Conservation (phyloP, 768 basidiomycete genomes). For the Infundibulicybe gibba region DNA sequence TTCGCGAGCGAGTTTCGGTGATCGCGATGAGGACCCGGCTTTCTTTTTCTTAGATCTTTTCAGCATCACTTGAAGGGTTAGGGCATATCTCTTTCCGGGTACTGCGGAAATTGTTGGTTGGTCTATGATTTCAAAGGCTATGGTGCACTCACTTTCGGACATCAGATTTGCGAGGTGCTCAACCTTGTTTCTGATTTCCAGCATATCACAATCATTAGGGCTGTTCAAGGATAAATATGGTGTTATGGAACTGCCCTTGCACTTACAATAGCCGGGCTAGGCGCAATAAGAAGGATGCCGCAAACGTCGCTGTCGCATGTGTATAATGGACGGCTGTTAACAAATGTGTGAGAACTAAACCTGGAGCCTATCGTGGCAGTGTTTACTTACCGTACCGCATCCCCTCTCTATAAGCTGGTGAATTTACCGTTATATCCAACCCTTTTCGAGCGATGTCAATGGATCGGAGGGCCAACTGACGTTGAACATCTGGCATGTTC, state of each 20-base stretch:
- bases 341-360: slow-evolving; percentile 3
- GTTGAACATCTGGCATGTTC: slow-evolving; percentile 76
- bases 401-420: slow-evolving; percentile 81
- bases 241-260: background rate
- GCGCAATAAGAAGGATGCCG: slow-evolving; percentile 85
- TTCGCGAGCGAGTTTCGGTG: slow-evolving; percentile 58
- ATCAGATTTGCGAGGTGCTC: slow-evolving; percentile 75
- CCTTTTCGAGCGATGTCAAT: slow-evolving; percentile 80
- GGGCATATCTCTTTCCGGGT: slow-evolving; percentile 89
- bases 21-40: slow-evolving; percentile 50
- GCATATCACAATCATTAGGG: slow-evolving; percentile 79
- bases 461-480: slow-evolving; percentile 76
- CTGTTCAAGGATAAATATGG: slow-evolving; percentile 30
- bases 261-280: slow-evolving; percentile 84
- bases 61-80: slow-evolving; percentile 87
- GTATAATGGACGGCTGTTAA: slow-evolving; percentile 79
- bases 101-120: slow-evolving; percentile 40
- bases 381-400: slow-evolving; percentile 77
- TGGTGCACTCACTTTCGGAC: slow-evolving; percentile 60
- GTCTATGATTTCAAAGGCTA: background rate
- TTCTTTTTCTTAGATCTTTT: slow-evolving; percentile 70
- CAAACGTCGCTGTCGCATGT: slow-evolving; percentile 92
- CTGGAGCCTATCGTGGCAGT: background rate
- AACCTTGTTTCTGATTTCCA: slow-evolving; percentile 71
- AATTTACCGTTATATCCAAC: slow-evolving; percentile 82